A percentile compares a stretch with the other conserved stretches of the same genome.
phyloP scores from a whole-genome alignment of 2,329 filamentous ascomycete species.

The Hortaea sp. region DNA sequence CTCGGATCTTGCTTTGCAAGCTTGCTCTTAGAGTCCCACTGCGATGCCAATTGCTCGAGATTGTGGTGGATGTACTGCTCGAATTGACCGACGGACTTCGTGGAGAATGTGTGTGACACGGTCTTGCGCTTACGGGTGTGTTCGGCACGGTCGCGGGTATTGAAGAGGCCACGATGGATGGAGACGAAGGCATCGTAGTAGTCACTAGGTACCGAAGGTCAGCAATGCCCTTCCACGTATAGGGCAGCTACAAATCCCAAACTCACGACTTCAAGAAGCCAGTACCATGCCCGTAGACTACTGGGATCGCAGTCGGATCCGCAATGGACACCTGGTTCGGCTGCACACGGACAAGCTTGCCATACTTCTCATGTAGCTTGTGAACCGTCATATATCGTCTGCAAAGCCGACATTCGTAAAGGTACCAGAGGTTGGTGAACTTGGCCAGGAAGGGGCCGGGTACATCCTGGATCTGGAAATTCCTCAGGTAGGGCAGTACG shows the following conservation, averaged over 20 bases:
- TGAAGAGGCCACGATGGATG: constrained; percentile 78
- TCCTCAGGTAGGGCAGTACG: constrained; percentile 50
- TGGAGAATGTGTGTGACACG: constrained; percentile 75
- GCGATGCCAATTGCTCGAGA: constrained; percentile 59
- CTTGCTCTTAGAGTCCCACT: constrained; percentile 59
- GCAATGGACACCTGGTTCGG: constrained; percentile 77
- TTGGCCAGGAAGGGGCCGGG: constrained; percentile 55
- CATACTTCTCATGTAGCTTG: constrained; percentile 61
- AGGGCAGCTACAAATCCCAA: too few species aligned
- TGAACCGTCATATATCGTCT: constrained; percentile 51
- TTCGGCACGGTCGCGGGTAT: constrained; percentile 70
- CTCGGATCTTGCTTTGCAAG: constrained; percentile 28
- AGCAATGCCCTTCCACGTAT: not conserved
- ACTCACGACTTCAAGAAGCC: constrained; percentile 39
- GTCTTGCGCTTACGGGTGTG: constrained; percentile 86
- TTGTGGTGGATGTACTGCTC: constrained; percentile 83
- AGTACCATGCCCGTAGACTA: constrained; percentile 59
- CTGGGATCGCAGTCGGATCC: constrained; percentile 63
- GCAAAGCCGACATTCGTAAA: constrained; percentile 54
- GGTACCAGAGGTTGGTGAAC: constrained; percentile 73
- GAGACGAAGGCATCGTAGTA: constrained; percentile 91
- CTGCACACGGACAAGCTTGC: constrained; percentile 71
- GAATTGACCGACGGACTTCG: constrained; percentile 63
- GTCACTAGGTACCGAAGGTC: constrained; percentile 42
- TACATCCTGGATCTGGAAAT: constrained; percentile 44